Evolutionary conservation across 2,329 filamentous ascomycete genomes (phyloP), one percentile per base, ranked within the genome.

Genomic region (Phoma herbarum): DNA sequence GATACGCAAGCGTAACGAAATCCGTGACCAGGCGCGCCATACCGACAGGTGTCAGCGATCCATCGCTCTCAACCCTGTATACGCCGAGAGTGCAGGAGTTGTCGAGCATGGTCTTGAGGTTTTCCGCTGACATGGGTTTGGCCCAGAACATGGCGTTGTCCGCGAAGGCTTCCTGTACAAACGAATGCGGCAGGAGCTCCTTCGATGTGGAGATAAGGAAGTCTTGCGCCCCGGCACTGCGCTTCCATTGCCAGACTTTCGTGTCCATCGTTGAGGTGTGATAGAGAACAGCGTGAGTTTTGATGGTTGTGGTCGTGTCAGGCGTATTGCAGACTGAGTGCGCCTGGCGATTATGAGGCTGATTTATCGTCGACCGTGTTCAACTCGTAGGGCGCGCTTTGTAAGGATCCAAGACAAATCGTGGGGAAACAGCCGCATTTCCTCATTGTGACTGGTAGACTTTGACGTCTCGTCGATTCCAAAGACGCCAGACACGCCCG

Each of bases 1-100:
- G 76, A 66, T 90, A 92, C 31, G 84, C 87, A 65, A 91, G 86
- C 0, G 88, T 89, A 45, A 86, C 82, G 67, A 85, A 84, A 75
- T 92, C 90, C 9, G 89, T 92, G 50, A 92, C 79, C n/a, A 90
- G 74, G 31, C 90, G 82, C 1, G 83, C 84, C 55, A 88, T 81
- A 0, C 87, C 87, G 47, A 90, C 79, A 65, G 82, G 78, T n/a
- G 74, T 71, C 10, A 66, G 69, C 25, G 48, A 23, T 14, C 50
- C 52, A 8, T 43, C 37, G 14, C 54, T 41, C 9, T 58, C 53
- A 33, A 64, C 8, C 6, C 52, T 52, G 52, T 73, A 75, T 8
- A 77, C 43, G 8, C 69, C 75, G n/a, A 76, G 61, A 3, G 67
- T 74, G 53, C 70, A 73, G 5, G 70, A 74, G 49, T 74, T 74